Base-by-base conservation (phyloP, 176 grass and related monocot genomes). In the Puya raimondii region DNA sequence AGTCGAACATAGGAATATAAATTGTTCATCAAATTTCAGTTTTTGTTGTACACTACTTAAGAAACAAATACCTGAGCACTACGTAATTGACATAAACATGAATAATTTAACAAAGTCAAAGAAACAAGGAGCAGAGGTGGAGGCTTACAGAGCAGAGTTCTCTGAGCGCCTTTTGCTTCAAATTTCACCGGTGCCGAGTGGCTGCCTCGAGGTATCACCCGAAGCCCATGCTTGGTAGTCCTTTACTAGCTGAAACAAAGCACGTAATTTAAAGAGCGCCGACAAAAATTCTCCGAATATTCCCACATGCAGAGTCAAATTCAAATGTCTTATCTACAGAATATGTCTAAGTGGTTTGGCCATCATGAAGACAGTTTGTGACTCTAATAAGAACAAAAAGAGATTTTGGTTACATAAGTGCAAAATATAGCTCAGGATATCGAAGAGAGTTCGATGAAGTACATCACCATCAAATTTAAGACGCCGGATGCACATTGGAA, bases 141-240 rank as follows among this genome's bases (percentile, higher is more conserved):
- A 57, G 53, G 53, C 53, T 56, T 56, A 56, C 4, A 59, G 54
- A 59, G 54, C 54, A 4, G 21, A 61, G 17, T 61, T 61, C 5
- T 53, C 18, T 51, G 33, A 54, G 47, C 25, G 6, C 33, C 33
- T 42, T 42, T 7, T 42, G 59, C 72, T 86, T 99, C 86, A 93
- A 75, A 99, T 90, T 99, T 99, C 74, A 22, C 94, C 94, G 2
- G 89, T 99, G 50, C 89, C 89, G 63, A 93, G 87, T 16, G 94
- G 89, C 74, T 86, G 88, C 78, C 94, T 86, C 17, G 89, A 90
- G 57, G 84, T 79, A 76, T 99, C 94, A 64, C 89, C 94, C 2
- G 82, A 93, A 74, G 94, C 94, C 94, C 94, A 99, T 58, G 84
- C 84, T 58, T 86, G 71, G 69, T 99, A 99, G 71, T 93, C 94